Evolutionary conservation across 352 stramenopile genomes (phyloP), one percentile per base, ranked within the genome.

Genomic region (Phytopythium vexans): DNA sequence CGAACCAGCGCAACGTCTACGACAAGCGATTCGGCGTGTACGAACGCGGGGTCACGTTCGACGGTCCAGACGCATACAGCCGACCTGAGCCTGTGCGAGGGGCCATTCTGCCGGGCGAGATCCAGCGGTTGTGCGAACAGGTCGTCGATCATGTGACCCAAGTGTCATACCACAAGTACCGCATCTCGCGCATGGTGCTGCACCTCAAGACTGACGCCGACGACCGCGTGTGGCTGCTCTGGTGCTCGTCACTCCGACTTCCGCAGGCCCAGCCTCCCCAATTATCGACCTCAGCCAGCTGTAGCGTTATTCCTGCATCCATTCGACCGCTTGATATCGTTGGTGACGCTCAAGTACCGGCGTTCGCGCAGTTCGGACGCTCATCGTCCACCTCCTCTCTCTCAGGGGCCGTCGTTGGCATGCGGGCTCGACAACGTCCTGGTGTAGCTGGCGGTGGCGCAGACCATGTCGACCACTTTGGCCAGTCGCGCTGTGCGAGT

Each of bases 181-280:
- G 88, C 44, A 97, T 98, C 56, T 88, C 77, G 15, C 79, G 93
- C 41, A 97, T 98, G 86, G 91, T 97, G n/a, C 41, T 98, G 6
- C 96, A 98, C 59, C 93, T 99, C 55, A 98, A 98, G 65, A 79
- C 93, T 10, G 95, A 98, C 59, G 78, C 89, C 0, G 82, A 96
- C 21, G 94, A 97, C 66, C 86, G 86, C 8, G 64, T 99, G 0
- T 98, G 94, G 93, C 64, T 99, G 36, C 81, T 98, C 11, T 98
- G 93, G 89, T 96, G 82, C 57, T 96, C 87, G 27, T 98, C 93
- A 7, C 74, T 98, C 31, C 82, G 93, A 32, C 74, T 97, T 3
- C 21, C 21, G 21, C 21, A 27, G 21, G 21, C 21, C 21, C 21
- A 27, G 21, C 21, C 21, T 27, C 21, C 21, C 21, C 21, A 27